These are phyloP conservation scores for Lentinula sp. DNA, from an alignment of 768 basidiomycete genomes.

Conservation along the genomic window DNA sequence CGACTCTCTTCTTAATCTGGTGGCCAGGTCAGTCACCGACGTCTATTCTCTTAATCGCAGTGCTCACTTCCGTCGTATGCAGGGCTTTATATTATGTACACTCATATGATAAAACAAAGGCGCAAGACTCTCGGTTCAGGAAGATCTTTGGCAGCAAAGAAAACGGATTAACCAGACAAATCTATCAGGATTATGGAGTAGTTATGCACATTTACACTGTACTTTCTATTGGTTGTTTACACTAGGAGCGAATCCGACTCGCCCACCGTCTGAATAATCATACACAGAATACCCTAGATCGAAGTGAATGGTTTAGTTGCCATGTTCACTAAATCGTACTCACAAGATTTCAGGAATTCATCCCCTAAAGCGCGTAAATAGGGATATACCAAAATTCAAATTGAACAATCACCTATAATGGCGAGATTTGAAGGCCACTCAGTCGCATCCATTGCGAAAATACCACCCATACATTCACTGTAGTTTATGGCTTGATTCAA, in stretches of 20 bases:
- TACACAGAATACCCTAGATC: constrained; percentile 52
- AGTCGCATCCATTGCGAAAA: constrained; percentile 35
- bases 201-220: background rate
- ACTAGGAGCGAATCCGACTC: constrained; percentile 56
- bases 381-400: background rate
- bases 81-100: constrained; percentile 49
- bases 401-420: constrained; percentile 41
- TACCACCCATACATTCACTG: constrained; percentile 51
- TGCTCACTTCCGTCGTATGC: background rate
- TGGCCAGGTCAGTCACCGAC: constrained; percentile 64
- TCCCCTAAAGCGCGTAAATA: constrained; percentile 29
- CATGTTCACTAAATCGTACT: constrained; percentile 15
- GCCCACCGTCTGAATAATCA: constrained; percentile 47
- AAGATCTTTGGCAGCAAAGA: constrained; percentile 12
- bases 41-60: constrained; percentile 3
- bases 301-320: background rate
- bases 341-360: constrained; percentile 64
- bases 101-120: constrained; percentile 48
- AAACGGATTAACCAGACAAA: constrained; percentile 5
- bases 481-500: background rate
- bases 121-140: constrained; percentile 33
- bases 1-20: constrained; percentile 70
- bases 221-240: constrained; percentile 32
- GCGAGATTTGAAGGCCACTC: constrained; percentile 46
- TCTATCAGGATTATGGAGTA: background rate